These are phyloP conservation scores for Pyracantha coccinea DNA, from an alignment of 331 rosid species.

Conservation along the genomic window DNA sequence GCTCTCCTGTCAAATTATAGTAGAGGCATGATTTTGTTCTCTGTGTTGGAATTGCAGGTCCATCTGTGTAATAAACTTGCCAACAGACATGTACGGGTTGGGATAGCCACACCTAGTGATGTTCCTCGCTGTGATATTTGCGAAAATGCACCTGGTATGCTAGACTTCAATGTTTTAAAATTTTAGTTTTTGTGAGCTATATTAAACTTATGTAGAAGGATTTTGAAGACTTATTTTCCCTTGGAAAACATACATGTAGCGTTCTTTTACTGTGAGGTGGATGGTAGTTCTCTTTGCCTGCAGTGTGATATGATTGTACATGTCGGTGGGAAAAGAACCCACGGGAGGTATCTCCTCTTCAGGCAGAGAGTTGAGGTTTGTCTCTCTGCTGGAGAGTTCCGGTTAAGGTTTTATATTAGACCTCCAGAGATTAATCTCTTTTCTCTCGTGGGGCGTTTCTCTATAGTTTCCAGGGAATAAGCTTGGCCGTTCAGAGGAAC, in stretches of 20 bases:
- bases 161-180: not conserved
- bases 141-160: conserved; percentile 66
- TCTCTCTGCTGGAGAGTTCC: not conserved
- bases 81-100: conserved; percentile 61
- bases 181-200: not conserved
- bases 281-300: conserved; percentile 72
- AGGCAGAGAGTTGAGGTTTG: conserved; percentile 68
- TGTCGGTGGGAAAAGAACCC: conserved; percentile 77
- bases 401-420: not conserved
- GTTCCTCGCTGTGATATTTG: conserved; percentile 71
- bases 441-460: not conserved
- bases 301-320: conserved; percentile 75
- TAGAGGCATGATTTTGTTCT: not conserved
- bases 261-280: conserved; percentile 77
- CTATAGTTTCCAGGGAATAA: conserved; percentile 55
- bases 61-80: conserved; percentile 71
- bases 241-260: conserved; percentile 36
- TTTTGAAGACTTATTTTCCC: conserved; percentile 8
- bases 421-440: not conserved
- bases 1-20: conserved; percentile 2
- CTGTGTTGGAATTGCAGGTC: conserved; percentile 36
- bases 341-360: conserved; percentile 50
- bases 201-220: not conserved
- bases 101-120: conserved; percentile 55
- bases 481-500: conserved; percentile 24